phyloP scores from a whole-genome alignment of 495 filamentous ascomycete genomes.

The Thozetella sp. region DNA sequence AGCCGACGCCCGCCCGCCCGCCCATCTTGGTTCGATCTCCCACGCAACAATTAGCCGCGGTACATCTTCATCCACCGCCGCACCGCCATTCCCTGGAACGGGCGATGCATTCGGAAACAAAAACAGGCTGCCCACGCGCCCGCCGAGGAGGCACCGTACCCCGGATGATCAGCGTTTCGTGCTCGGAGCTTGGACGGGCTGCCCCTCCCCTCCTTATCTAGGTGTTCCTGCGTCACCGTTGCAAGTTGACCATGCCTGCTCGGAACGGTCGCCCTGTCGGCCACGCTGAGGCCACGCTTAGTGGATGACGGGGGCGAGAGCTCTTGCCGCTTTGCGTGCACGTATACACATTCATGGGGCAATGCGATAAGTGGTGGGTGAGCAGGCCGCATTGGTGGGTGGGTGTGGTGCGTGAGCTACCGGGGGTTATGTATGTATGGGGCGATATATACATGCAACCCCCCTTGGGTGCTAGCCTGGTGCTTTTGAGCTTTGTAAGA shows the following conservation, averaged over 20 bases:
- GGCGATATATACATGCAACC: neutral
- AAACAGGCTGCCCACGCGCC: no score
- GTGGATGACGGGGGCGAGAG: no score
- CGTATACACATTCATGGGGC: neutral
- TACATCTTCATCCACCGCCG: neutral
- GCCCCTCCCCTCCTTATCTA: neutral
- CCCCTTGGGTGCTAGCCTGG: neutral
- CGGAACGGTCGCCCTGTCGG: neutral
- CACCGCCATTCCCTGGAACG: constrained; percentile 1
- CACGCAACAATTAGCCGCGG: constrained; percentile 1
- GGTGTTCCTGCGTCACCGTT: neutral
- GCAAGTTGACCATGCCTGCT: neutral
- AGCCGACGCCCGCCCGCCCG: no score
- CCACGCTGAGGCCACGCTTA: neutral
- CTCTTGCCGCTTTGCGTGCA: neutral
- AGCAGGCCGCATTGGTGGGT: no score
- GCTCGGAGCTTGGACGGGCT: neutral
- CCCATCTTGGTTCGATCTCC: no score
- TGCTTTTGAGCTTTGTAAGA: neutral
- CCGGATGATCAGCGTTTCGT: neutral
- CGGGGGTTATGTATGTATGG: neutral
- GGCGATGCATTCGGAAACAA: neutral
- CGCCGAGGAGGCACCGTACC: no score
- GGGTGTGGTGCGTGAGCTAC: neutral
- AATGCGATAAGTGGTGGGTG: neutral